These are phyloP conservation scores for Lecanosticta acicola DNA, from an alignment of 2,329 filamentous ascomycete species.

Conservation along the genomic window DNA sequence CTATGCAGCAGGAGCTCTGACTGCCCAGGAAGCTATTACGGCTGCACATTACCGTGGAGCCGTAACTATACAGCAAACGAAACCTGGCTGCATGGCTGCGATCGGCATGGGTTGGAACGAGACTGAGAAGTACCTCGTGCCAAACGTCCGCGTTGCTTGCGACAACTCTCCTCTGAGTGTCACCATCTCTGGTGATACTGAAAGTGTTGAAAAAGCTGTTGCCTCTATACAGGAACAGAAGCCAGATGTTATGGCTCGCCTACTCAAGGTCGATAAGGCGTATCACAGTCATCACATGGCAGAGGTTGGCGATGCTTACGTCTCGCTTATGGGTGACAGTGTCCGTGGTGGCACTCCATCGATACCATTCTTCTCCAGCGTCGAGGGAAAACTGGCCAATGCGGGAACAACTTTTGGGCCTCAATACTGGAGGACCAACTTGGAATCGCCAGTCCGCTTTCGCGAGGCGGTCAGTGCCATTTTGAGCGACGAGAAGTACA, in stretches of 20 bases:
- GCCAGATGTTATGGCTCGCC: conserved; percentile 31
- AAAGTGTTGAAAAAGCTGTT: conserved; percentile 26
- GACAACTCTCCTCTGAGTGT: conserved; percentile 40
- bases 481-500: not conserved
- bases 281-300: conserved; percentile 40
- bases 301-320: conserved; percentile 3
- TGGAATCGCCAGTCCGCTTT: conserved; percentile 42
- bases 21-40: conserved; percentile 15
- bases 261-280: conserved; percentile 17
- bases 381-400: not conserved
- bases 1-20: conserved; percentile 24
- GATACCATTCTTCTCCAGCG: not conserved
- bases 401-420: not conserved
- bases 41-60: conserved; percentile 23
- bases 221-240: conserved; percentile 18
- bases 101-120: conserved; percentile 27
- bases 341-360: not conserved
- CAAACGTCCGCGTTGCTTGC: conserved; percentile 12
- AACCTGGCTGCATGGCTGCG: conserved; percentile 32
- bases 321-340: not conserved
- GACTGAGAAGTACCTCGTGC: conserved; percentile 13
- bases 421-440: conserved; percentile 44
- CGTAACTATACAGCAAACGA: not conserved
- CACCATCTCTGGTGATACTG: conserved; percentile 42
- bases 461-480: not conserved